Conservation (phyloP, 805 yeast species). For the Ascoidea asiatica region DNA sequence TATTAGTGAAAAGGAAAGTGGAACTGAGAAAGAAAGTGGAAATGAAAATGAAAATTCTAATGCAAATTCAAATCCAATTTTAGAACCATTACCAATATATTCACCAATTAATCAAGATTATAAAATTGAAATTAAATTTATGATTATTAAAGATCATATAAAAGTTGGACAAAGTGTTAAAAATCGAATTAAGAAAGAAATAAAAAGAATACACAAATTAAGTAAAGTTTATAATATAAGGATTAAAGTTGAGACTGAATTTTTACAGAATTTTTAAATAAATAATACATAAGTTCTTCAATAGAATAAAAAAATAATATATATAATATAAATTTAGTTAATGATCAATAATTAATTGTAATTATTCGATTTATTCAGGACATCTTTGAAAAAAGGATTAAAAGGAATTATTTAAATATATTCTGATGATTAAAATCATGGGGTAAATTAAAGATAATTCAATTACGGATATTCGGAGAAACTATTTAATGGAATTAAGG, state of each 20-base stretch:
- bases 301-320: too few relatives aligned
- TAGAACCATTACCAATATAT: background rate
- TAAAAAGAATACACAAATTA: slow-evolving; percentile 9
- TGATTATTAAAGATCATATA: slow-evolving; percentile 6
- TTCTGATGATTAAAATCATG: too few relatives aligned
- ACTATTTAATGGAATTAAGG: too few relatives aligned
- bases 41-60: background rate
- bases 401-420: too few relatives aligned
- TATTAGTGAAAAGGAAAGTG: background rate
- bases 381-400: too few relatives aligned
- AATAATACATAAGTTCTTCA: too few relatives aligned
- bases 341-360: too few relatives aligned
- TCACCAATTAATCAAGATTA: background rate
- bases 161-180: slow-evolving; percentile 11
- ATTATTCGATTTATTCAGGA: too few relatives aligned
- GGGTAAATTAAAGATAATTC: too few relatives aligned
- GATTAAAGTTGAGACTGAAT: slow-evolving; percentile 9
- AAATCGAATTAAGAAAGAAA: slow-evolving; percentile 8
- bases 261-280: background rate
- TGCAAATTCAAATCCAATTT: background rate
- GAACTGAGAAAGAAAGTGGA: background rate
- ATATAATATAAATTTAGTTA: too few relatives aligned
- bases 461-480: too few relatives aligned
- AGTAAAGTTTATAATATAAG: slow-evolving; percentile 8
- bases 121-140: slow-evolving; percentile 7